Base-by-base conservation (phyloP, 2,329 filamentous ascomycete species). In the Plectosphaerella cucumerina region DNA sequence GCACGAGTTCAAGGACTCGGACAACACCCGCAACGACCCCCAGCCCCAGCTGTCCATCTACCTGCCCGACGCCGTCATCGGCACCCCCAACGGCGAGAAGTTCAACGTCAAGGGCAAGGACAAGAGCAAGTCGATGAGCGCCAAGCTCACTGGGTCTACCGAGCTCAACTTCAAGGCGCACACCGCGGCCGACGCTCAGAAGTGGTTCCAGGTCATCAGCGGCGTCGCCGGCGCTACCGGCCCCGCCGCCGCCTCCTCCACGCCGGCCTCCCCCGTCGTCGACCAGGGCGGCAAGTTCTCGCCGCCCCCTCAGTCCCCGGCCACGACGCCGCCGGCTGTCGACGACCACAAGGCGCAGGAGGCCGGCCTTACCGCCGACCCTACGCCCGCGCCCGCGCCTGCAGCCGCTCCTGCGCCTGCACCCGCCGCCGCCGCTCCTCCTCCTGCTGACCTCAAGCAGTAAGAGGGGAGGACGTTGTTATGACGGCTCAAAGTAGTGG, bases 61-160 rank as follows among this genome's bases (percentile, higher is more conserved):
- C 69, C 84, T 99, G 1, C 92, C 94, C 11, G 94, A 99, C 60
- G 95, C 93, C 60, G 70, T 86, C 44, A 81, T 97, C 51, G 90
- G 91, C 52, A 63, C 72, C 1, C 80, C 81, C 12, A 84, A 78
- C 58, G 91, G 88, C 49, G 81, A 86, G 53, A 97, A 96, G 70
- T 97, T 99, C 78, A 90, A 84, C 63, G 79, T 99, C 68, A 96
- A 96, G 75, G 94, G 94, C 68, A 97, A 97, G 70, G 92, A 99
- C 66, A 83, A 86, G 51, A 87, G 86, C 62, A 88, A 89, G 65
- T 88, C 87, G 56, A 72, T 97, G 56, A 85, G 86, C 62, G 87
- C 86, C 73, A 93, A 90, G 65, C 81, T 97, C 58, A 82, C 87
- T 45, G 89, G 92, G 58, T 82, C 73, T 22, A 85, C 90, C 39